Percentiles rank a stretch among this genome's conserved stretches.
phyloP scores from a whole-genome alignment of 306 rosid genomes.

The Cotoneaster glaucophyllus region DNA sequence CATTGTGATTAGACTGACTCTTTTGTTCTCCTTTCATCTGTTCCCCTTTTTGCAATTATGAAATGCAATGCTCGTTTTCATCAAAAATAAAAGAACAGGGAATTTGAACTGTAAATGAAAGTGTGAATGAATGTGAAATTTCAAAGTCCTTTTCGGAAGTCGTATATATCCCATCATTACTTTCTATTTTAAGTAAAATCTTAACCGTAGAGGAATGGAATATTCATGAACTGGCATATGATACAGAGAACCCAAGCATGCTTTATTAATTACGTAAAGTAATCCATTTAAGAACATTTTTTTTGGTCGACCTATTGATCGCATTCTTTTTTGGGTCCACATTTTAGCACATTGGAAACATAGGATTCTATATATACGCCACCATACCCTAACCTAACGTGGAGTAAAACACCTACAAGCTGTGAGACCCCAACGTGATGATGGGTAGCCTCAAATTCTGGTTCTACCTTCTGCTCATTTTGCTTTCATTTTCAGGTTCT shows the following conservation, averaged over 20 bases:
- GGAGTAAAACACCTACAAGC: not conserved
- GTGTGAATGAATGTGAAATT: not conserved
- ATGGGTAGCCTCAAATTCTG: slow-evolving; percentile 1
- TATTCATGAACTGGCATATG: not conserved
- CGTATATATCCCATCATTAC: not conserved
- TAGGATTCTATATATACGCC: not conserved
- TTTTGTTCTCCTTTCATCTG: too few relatives aligned
- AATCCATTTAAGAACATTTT: too few relatives aligned
- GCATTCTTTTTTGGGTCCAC: not conserved
- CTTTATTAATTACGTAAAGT: not conserved
- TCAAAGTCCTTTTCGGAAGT: not conserved
- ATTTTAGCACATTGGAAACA: not conserved
- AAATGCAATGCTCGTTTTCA: too few relatives aligned
- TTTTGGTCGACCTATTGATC: not conserved
- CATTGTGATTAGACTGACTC: too few relatives aligned
- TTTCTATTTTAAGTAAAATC: not conserved
- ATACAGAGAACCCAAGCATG: not conserved
- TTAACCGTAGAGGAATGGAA: not conserved
- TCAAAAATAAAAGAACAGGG: too few relatives aligned
- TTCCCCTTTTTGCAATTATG: too few relatives aligned
- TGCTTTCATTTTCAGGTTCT: slow-evolving; percentile 9
- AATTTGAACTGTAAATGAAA: not conserved
- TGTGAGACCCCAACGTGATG: not conserved
- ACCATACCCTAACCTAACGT: not conserved
- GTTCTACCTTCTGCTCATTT: not conserved